Evolutionary conservation across 2,329 filamentous ascomycete species (phyloP).

Genomic region (Fusarium sp.): DNA sequence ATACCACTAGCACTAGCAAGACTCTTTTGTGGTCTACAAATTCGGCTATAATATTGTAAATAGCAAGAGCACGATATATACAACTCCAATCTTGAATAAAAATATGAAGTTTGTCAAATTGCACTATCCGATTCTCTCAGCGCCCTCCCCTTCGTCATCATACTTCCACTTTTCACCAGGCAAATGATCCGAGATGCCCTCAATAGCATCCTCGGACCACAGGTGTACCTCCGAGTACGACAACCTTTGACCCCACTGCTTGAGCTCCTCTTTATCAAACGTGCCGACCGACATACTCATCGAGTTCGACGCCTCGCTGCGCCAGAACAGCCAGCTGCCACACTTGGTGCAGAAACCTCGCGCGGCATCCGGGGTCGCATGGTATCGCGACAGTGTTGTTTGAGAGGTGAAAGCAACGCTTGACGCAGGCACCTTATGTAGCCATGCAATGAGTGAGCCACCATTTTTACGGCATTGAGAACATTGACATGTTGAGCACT

Average conservation of each 20-base stretch:
- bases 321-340: slow-evolving; percentile 63
- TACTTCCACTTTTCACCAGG: slow-evolving; percentile 42
- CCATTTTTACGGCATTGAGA: slow-evolving; percentile 65
- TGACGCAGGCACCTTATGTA: slow-evolving; percentile 52
- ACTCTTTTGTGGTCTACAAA: not conserved
- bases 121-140: slow-evolving; percentile 27
- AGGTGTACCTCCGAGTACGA: slow-evolving; percentile 53
- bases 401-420: slow-evolving; percentile 51
- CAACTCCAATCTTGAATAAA: slow-evolving; percentile 5
- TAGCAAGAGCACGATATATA: slow-evolving; percentile 3
- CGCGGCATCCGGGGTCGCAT: slow-evolving; percentile 53
- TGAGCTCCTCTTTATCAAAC: slow-evolving; percentile 58
- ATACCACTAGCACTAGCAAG: slow-evolving; percentile 25
- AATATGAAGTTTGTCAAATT: not conserved
- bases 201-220: slow-evolving; percentile 59
- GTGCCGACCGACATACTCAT: slow-evolving; percentile 56
- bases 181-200: slow-evolving; percentile 60
- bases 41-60: not conserved
- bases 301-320: slow-evolving; percentile 44
- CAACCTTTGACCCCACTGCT: slow-evolving; percentile 54
- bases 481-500: slow-evolving; percentile 65
- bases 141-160: slow-evolving; percentile 39
- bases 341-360: slow-evolving; percentile 63
- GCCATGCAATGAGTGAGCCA: slow-evolving; percentile 58
- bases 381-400: slow-evolving; percentile 54